Evolutionary conservation across 140 eudicot species (phyloP).

Genomic region (Erigeron philadelphicus): DNA sequence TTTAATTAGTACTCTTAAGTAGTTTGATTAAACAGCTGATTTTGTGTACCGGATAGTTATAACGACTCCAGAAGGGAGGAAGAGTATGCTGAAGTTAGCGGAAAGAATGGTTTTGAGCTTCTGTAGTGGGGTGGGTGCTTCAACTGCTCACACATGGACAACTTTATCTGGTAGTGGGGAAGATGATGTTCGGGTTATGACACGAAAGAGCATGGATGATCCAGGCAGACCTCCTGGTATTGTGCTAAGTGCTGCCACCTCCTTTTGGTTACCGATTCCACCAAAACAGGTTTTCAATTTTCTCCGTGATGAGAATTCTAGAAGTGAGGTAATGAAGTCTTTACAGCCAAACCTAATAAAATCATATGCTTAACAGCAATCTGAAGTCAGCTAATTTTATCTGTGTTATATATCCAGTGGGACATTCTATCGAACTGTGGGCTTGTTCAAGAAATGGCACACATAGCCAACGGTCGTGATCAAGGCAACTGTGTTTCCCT

Average conservation of each 20-base stretch:
- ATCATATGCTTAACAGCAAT: neutral
- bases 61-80: constrained; percentile 88
- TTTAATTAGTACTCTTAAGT: neutral
- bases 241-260: constrained; percentile 89
- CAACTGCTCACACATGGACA: constrained; percentile 92
- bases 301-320: constrained; percentile 68
- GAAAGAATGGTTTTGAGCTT: constrained; percentile 93
- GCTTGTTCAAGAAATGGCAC: constrained; percentile 93
- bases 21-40: neutral
- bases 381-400: neutral
- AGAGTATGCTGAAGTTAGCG: constrained; percentile 86
- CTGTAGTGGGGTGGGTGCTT: constrained; percentile 89
- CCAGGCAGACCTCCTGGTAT: constrained; percentile 95
- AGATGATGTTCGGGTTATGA: constrained; percentile 90
- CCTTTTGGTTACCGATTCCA: constrained; percentile 85
- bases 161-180: constrained; percentile 73
- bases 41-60: constrained; percentile 39
- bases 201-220: constrained; percentile 82
- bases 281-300: constrained; percentile 77
- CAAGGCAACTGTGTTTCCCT: constrained; percentile 94
- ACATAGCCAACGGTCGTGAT: constrained; percentile 88
- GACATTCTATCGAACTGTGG: constrained; percentile 85
- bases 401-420: constrained; percentile 48
- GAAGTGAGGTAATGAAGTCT: constrained; percentile 65
- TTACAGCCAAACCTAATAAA: constrained; percentile 3